These are phyloP conservation scores for Microstegium vimineum DNA, from an alignment of 176 grass and related monocot species.

Conservation along the genomic window DNA sequence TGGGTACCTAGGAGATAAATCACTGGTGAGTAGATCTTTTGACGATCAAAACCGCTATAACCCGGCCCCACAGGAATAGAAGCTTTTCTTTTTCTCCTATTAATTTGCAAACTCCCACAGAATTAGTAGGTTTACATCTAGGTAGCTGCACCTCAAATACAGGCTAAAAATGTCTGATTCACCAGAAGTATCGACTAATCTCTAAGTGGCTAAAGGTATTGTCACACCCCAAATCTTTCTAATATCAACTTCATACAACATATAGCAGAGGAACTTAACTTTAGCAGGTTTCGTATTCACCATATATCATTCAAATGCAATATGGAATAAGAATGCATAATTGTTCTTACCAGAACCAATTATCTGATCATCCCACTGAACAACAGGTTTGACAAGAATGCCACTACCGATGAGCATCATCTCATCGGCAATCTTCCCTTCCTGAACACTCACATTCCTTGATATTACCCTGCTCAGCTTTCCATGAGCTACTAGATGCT, in stretches of 20 bases:
- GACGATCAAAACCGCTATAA: neutral
- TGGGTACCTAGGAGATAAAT: neutral
- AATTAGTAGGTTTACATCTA: neutral
- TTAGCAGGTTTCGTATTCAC: neutral
- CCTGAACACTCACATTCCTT: slow-evolving; percentile 63
- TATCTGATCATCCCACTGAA: slow-evolving; percentile 85
- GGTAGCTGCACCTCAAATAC: neutral
- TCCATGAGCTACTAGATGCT: slow-evolving; percentile 60
- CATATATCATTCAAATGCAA: neutral
- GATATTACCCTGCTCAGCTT: slow-evolving; percentile 44
- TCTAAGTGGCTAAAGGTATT: neutral
- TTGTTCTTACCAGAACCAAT: slow-evolving; percentile 65
- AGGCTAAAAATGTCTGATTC: neutral
- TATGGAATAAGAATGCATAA: neutral
- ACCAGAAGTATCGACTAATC: neutral
- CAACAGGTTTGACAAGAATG: slow-evolving; percentile 72
- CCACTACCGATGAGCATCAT: slow-evolving; percentile 97
- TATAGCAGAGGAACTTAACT: neutral
- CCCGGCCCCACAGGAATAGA: neutral
- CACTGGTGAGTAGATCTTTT: neutral
- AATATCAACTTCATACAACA: neutral
- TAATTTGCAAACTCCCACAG: neutral
- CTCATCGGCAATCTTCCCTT: slow-evolving; percentile 60
- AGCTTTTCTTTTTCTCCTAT: neutral
- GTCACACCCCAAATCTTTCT: neutral